Evolutionary conservation across 2,329 filamentous ascomycete species (phyloP).

Genomic region (Paecilomyces variotii): DNA sequence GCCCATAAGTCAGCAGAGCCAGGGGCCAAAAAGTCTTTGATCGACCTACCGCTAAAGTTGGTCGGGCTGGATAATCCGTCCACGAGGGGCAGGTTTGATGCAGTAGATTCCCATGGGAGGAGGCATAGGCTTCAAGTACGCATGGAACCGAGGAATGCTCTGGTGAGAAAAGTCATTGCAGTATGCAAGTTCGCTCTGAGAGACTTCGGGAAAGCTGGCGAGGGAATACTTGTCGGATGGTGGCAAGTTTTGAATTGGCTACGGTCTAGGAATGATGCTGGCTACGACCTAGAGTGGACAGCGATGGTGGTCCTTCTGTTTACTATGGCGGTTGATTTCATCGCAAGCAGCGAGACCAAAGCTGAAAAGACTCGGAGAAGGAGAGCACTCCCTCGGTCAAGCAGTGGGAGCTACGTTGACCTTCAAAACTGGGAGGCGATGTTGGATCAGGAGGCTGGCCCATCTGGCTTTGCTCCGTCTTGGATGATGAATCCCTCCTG

Average conservation of each 20-base stretch:
- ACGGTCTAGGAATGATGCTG: conserved; percentile 38
- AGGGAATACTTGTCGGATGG: conserved; percentile 61
- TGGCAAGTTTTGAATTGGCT: conserved; percentile 69
- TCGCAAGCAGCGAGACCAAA: conserved; percentile 29
- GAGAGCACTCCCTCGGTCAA: conserved; percentile 39
- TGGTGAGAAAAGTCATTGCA: conserved; percentile 54
- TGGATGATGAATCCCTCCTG: conserved; percentile 56
- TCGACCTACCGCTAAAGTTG: conserved; percentile 33
- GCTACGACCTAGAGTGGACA: conserved; percentile 59
- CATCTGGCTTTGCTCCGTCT: conserved; percentile 30
- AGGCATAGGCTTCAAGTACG: conserved; percentile 61
- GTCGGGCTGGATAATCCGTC: conserved; percentile 52
- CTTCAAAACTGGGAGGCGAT: conserved; percentile 43
- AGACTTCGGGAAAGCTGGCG: conserved; percentile 46
- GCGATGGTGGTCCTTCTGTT: conserved; percentile 57
- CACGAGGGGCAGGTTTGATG: conserved; percentile 54
- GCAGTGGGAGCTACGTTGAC: conserved; percentile 40
- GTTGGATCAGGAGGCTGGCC: conserved; percentile 38
- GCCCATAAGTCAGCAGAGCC: conserved; percentile 46
- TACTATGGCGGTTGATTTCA: conserved; percentile 54
- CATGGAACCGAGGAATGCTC: conserved; percentile 56
- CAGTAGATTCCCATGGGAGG: conserved; percentile 54
- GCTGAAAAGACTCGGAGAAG: conserved; percentile 33
- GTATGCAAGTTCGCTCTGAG: conserved; percentile 58
- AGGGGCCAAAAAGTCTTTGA: conserved; percentile 38